Percentiles rank a stretch among this genome's conserved stretches.
phyloP scores from a whole-genome alignment of 2,329 filamentous ascomycete species.

The Ophiocordyceps camponoti-saundersi region DNA sequence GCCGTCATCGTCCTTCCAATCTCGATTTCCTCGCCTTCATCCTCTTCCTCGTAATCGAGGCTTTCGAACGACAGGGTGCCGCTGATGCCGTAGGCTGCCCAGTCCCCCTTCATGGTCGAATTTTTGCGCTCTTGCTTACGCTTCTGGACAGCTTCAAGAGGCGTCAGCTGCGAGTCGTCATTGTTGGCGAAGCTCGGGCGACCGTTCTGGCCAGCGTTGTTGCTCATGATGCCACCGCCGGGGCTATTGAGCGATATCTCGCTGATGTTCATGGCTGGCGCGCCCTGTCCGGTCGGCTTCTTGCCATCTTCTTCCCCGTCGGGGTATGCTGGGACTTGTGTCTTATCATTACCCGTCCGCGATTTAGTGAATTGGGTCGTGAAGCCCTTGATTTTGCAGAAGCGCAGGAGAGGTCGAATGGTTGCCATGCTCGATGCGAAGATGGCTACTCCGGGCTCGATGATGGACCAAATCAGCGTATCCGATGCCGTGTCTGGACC shows the following conservation, averaged over 20 bases:
- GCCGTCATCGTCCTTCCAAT: neutral
- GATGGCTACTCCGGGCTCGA: constrained; percentile 39
- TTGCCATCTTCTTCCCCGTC: neutral
- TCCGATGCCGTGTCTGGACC: constrained; percentile 27
- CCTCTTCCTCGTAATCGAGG: constrained; percentile 5
- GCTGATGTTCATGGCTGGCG: neutral
- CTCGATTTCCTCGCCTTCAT: neutral
- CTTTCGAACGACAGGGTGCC: constrained; percentile 17
- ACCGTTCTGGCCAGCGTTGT: neutral
- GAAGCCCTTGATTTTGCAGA: constrained; percentile 29
- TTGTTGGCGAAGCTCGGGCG: neutral
- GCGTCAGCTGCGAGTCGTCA: neutral
- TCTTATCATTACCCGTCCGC: neutral
- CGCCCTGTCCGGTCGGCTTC: neutral
- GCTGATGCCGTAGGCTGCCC: constrained; percentile 15
- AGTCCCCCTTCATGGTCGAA: neutral
- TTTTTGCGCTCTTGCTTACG: neutral
- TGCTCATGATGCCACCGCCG: neutral
- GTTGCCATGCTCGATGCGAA: constrained; percentile 35
- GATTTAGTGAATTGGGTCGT: constrained; percentile 9
- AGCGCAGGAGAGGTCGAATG: constrained; percentile 34
- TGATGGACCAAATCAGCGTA: constrained; percentile 38
- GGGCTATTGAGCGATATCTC: neutral
- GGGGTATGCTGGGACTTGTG: neutral
- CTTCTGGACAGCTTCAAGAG: neutral